These are phyloP conservation scores for Sphaerostilbella broomeana DNA, from an alignment of 2,329 filamentous ascomycete species.

Conservation along the genomic window DNA sequence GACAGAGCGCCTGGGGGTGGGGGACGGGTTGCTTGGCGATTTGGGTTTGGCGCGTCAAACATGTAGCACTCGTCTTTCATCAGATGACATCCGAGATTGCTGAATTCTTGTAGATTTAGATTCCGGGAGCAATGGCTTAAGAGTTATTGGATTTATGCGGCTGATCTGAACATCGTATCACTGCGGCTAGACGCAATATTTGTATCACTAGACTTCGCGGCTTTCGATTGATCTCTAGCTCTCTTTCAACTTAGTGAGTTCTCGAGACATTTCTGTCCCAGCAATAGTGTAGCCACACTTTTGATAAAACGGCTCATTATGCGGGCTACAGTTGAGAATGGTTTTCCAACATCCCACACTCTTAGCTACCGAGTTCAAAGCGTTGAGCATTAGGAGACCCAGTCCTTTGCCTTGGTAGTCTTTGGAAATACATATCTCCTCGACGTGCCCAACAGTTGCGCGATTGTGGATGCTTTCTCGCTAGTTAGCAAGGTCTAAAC, in stretches of 20 bases:
- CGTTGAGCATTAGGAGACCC: constrained; percentile 68
- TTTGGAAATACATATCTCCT: constrained; percentile 75
- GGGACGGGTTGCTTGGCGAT: too few relatives aligned
- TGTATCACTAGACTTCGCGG: not conserved
- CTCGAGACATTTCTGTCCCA: constrained; percentile 18
- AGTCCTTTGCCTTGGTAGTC: constrained; percentile 78
- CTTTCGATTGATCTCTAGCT: not conserved
- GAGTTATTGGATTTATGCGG: too few relatives aligned
- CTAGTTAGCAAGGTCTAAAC: not conserved
- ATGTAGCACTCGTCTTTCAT: too few relatives aligned
- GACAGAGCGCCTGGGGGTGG: too few relatives aligned
- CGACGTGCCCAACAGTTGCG: constrained; percentile 69
- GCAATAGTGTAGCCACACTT: constrained; percentile 22
- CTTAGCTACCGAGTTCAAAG: constrained; percentile 65
- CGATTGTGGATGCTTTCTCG: constrained; percentile 54
- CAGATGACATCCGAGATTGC: too few relatives aligned
- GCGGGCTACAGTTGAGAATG: constrained; percentile 72
- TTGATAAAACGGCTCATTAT: constrained; percentile 71
- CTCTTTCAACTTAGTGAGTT: constrained; percentile 4
- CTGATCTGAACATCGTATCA: too few relatives aligned
- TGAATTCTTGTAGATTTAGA: too few relatives aligned
- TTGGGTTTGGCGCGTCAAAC: too few relatives aligned
- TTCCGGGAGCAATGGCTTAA: too few relatives aligned
- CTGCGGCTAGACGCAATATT: too few relatives aligned
- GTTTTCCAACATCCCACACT: constrained; percentile 75